phyloP scores from a whole-genome alignment of 1,139 yeast species.

The Geotrichum europaeum region DNA sequence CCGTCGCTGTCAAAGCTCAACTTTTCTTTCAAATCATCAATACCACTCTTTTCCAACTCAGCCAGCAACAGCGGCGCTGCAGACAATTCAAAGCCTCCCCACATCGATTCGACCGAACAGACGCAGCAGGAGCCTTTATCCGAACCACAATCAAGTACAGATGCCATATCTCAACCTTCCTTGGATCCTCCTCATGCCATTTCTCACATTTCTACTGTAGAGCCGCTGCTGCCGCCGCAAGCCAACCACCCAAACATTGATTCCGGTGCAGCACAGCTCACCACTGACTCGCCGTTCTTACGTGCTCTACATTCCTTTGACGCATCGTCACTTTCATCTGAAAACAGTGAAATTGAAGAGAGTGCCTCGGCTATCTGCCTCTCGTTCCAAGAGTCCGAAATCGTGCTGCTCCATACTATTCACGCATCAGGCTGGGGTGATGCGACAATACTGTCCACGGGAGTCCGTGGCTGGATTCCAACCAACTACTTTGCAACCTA shows the following conservation, averaged over 20 bases:
- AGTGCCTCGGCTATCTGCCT: conserved; percentile 63
- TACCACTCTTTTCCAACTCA: neutral
- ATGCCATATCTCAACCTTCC: neutral
- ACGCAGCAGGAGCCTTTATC: neutral
- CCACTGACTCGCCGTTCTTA: conserved; percentile 30
- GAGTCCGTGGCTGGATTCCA: conserved; percentile 93
- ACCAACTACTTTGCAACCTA: conserved; percentile 67
- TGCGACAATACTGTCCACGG: conserved; percentile 67
- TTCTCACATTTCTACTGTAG: neutral
- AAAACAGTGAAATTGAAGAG: conserved; percentile 39
- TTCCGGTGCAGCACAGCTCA: neutral
- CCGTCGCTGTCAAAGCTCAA: neutral
- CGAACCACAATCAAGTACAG: neutral
- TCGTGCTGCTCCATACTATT: conserved; percentile 80
- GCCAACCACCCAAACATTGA: neutral
- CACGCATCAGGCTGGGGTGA: conserved; percentile 99
- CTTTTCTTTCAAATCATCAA: neutral
- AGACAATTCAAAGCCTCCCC: neutral
- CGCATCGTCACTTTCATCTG: conserved; percentile 52
- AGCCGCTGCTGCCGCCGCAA: neutral
- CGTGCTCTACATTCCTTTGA: conserved; percentile 79
- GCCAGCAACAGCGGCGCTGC: neutral
- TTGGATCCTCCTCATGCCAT: neutral
- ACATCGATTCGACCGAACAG: neutral
- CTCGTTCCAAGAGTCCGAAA: conserved; percentile 71